Percentiles rank a stretch among this genome's conserved stretches.
These are phyloP conservation scores for Fusarium cicatricum DNA, from an alignment of 2,329 filamentous ascomycete genomes.

Conservation along the genomic window DNA sequence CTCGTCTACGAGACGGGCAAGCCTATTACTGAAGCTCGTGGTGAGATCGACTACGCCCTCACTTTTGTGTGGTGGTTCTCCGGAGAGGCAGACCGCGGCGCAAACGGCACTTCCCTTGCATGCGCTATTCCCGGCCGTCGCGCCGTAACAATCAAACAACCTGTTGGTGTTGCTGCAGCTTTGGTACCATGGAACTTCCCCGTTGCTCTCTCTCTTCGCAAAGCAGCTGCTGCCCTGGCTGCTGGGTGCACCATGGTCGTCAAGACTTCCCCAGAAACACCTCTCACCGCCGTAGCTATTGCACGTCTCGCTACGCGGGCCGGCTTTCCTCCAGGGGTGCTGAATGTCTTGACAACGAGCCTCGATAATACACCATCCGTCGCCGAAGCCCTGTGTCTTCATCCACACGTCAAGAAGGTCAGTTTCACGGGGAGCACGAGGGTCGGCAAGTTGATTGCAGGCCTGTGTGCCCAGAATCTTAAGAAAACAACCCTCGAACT, in stretches of 20 bases:
- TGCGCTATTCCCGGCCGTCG: constrained; percentile 69
- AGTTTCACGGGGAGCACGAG: constrained; percentile 79
- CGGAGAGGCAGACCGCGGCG: constrained; percentile 51
- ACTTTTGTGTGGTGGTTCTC: constrained; percentile 66
- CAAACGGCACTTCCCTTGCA: constrained; percentile 67
- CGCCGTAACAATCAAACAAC: constrained; percentile 72
- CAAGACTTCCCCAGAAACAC: constrained; percentile 78
- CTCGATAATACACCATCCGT: constrained; percentile 54
- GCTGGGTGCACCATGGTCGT: constrained; percentile 80
- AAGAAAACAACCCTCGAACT: constrained; percentile 76
- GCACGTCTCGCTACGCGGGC: constrained; percentile 74
- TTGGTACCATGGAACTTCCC: constrained; percentile 67
- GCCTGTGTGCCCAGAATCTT: constrained; percentile 66
- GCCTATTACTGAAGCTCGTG: constrained; percentile 61
- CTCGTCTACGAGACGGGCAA: constrained; percentile 63
- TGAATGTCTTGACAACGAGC: constrained; percentile 61
- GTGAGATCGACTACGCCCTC: constrained; percentile 63
- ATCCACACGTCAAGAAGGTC: constrained; percentile 65
- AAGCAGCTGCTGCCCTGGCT: constrained; percentile 65
- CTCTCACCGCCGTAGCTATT: constrained; percentile 74
- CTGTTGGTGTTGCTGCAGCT: constrained; percentile 47
- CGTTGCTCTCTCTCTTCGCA: constrained; percentile 58
- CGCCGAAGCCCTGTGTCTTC: constrained; percentile 56
- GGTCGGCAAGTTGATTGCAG: constrained; percentile 72
- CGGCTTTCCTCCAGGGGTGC: constrained; percentile 77